Evolutionary conservation across 768 basidiomycete species (phyloP), one percentile per base, ranked within the genome.

Genomic region (Suillus subluteus): DNA sequence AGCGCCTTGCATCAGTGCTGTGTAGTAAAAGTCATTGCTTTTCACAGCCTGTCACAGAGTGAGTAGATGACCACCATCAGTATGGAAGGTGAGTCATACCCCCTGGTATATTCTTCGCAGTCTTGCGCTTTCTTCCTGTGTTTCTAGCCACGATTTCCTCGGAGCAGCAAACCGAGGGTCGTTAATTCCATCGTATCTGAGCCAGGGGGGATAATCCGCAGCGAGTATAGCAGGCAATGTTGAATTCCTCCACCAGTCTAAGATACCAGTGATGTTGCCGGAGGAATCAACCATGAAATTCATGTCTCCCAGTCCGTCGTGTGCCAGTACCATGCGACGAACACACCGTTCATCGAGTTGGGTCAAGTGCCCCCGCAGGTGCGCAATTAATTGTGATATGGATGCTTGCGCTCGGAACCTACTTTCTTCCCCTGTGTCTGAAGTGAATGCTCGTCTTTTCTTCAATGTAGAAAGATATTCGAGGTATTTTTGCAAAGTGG

Each of bases 241-340:
- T 8, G 64, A 56, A 55, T 75, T 72, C 58, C 21, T 55, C 62
- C 70, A 72, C 75, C 74, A 76, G 48, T 72, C 74, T 9, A 73
- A 54, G 40, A 74, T 41, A 13, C 66, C 70, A 26, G 69, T 66
- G 32, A 76, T 52, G 5, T 55, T 30, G 5, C 73, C 69, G 32
- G 64, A 62, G 11, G 23, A 64, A 58, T 70, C 65, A 21, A 72
- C 43, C 48, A 73, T 54, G 13, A 75, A 23, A 63, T 73, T 69
- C 46, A 48, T 18, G 23, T 65, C 66, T 37, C 21, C 40, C 15
- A 71, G 44, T 26, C 70, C 70, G 56, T 70, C 70, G 56, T 74
- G 71, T 30, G 44, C 16, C 8, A 73, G 66, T 13, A 72, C 70
- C 54, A 67, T 67, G 38, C 61, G 73, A 37, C 48, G 62, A 16